Evolutionary conservation across 495 filamentous ascomycete genomes (phyloP), one percentile per base, ranked within the genome.

Genomic region (Penicillium daleae): DNA sequence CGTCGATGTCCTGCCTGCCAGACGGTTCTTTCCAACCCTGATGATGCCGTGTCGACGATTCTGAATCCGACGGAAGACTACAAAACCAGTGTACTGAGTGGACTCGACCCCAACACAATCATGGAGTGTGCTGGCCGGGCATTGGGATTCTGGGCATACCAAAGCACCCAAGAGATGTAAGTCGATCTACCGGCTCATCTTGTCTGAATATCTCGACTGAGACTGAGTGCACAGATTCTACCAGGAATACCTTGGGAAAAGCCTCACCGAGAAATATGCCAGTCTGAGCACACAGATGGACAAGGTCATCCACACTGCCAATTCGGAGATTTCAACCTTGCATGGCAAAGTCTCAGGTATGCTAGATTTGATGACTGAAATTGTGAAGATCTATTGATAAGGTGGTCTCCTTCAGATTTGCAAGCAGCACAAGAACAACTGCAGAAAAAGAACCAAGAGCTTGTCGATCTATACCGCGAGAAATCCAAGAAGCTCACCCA

Each of bases 61-160:
- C 82, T 99, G 33, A 92, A 91, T 59, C 94, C 93, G 0, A 87
- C 90, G 0, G 94, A 97, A 71, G 95, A 97, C 63, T 97, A 96
- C 81, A 97, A 97, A 70, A 94, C 92, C 0, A 92, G 91, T 62
- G 88, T 95, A 10, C 78, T 99, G 15, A 92, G 91, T 72, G 95
- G 95, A 0, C 76, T 97, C 6, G 90, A 85, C 57, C 95, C 95
- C 2, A 89, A 84, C 40, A 85, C 88, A 12, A 91, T 99, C 56
- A 93, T 97, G 84, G 95, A 97, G 70, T 96, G 92, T 67, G 90
- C 93, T 53, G 90, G 89, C 13, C 84, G 92, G 59, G 95, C 89
- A 5, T 73, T 97, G 57, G 86, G 83, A 17, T 97, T 97, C 69
- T 99, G 92, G 90, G 86, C 88, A 37, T 97, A 97, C 72, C 95